Evolutionary conservation across 306 rosid species (phyloP).

Genomic region (Boehmeria nivea): DNA sequence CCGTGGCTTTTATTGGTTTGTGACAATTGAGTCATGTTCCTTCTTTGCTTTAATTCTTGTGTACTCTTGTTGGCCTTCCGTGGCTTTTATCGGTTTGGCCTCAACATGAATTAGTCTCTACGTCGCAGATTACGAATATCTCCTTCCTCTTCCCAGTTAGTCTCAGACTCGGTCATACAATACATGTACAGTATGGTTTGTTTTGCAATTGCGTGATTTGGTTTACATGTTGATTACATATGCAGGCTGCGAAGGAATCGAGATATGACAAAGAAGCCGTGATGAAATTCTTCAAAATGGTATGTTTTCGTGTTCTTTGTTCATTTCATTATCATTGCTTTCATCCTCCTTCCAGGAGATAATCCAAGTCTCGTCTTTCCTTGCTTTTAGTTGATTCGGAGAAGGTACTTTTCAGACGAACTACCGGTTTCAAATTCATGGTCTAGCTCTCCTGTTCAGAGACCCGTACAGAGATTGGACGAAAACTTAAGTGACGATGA

Average conservation of each 20-base stretch:
- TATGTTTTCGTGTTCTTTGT: conserved; percentile 27
- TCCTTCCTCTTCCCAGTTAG: too few relatives aligned
- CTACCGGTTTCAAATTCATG: conserved; percentile 52
- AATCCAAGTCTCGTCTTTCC: conserved; percentile 16
- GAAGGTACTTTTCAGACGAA: conserved; percentile 90
- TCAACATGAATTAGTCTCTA: too few relatives aligned
- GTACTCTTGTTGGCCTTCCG: too few relatives aligned
- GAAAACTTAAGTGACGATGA: conserved; percentile 61
- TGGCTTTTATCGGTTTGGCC: too few relatives aligned
- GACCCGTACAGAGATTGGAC: conserved; percentile 58
- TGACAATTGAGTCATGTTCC: too few relatives aligned
- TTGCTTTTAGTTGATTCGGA: conserved; percentile 71
- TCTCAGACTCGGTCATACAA: too few relatives aligned
- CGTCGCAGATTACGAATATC: too few relatives aligned
- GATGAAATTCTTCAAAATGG: conserved; percentile 79
- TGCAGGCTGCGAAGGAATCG: conserved; percentile 92
- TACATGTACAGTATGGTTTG: too few relatives aligned
- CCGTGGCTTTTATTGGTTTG: too few relatives aligned
- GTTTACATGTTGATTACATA: conserved; percentile 23
- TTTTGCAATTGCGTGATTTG: background rate
- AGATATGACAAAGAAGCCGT: conserved; percentile 95
- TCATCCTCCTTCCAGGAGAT: too few relatives aligned
- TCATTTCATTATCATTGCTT: background rate
- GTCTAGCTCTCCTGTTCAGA: conserved; percentile 62
- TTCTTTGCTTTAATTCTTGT: too few relatives aligned